Percentiles rank a stretch among this genome's conserved stretches.
Conservation (phyloP, 2,329 filamentous ascomycete genomes). For the Pseudohalonectria lignicola region DNA sequence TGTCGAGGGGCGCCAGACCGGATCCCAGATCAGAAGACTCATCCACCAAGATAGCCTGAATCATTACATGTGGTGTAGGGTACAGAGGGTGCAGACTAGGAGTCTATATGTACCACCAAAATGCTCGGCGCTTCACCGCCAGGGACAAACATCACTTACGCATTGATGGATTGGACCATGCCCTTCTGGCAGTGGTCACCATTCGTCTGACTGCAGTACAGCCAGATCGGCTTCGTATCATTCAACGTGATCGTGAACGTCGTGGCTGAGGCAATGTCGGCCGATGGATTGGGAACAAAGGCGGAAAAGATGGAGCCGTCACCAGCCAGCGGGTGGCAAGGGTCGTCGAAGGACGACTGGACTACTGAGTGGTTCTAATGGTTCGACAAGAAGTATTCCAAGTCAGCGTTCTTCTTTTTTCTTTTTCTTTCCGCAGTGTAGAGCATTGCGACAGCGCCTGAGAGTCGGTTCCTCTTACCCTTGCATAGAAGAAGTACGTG, state of each 20-base stretch:
- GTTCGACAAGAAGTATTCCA: slow-evolving; percentile 6
- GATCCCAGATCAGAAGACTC: too few relatives aligned
- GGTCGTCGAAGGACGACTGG: slow-evolving; percentile 26
- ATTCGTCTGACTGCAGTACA: slow-evolving; percentile 32
- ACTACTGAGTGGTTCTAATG: slow-evolving; percentile 25
- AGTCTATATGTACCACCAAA: too few relatives aligned
- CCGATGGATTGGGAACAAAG: slow-evolving; percentile 20
- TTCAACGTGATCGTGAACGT: slow-evolving; percentile 32
- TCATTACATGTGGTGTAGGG: too few relatives aligned
- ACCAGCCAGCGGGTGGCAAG: slow-evolving; percentile 21
- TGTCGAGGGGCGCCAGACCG: too few relatives aligned
- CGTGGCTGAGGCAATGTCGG: slow-evolving; percentile 19
- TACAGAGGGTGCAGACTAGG: too few relatives aligned
- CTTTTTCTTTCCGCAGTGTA: too few relatives aligned
- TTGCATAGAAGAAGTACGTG: slow-evolving; percentile 28
- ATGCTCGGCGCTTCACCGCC: too few relatives aligned
- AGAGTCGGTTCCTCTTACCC: too few relatives aligned
- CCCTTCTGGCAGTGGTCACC: slow-evolving; percentile 32
- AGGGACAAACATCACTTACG: too few relatives aligned
- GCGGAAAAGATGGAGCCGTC: slow-evolving; percentile 28
- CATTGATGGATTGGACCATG: slow-evolving; percentile 27
- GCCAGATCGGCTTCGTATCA: slow-evolving; percentile 34
- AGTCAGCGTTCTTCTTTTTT: too few relatives aligned
- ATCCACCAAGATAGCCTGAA: neutral
- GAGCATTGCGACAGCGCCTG: too few relatives aligned